phyloP scores from a whole-genome alignment of 352 stramenopile species.

The Phytophthora cryptogea region DNA sequence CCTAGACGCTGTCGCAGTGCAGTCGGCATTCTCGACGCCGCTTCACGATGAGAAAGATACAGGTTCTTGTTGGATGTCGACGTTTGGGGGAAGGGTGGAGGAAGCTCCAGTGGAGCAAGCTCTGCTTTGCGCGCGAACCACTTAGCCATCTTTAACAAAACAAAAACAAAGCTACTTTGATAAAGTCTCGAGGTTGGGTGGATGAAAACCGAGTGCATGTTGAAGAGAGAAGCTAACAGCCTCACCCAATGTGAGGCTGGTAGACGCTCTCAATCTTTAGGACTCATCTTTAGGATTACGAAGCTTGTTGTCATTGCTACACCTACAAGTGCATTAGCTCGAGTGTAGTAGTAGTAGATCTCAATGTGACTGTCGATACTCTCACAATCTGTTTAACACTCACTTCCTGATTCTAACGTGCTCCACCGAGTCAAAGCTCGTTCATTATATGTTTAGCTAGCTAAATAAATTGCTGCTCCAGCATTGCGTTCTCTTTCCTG shows the following conservation, averaged over 20 bases:
- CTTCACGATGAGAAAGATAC: conserved; percentile 36
- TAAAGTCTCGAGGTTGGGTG: conserved; percentile 19
- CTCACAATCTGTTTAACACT: conserved; percentile 27
- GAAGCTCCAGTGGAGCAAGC: not conserved
- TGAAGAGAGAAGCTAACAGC: not conserved
- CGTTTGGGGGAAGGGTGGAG: not conserved
- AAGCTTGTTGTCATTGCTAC: too few relatives aligned
- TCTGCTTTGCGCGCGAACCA: conserved; percentile 5
- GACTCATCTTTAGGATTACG: too few relatives aligned
- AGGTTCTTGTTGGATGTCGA: conserved; percentile 15
- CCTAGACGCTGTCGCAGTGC: conserved; percentile 2
- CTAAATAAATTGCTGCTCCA: conserved; percentile 30
- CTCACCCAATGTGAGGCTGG: conserved; percentile 21
- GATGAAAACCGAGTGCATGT: conserved; percentile 3
- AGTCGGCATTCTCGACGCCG: conserved; percentile 12
- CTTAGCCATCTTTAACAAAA: conserved; percentile 38
- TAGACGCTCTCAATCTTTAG: not conserved
- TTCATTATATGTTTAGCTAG: conserved; percentile 27
- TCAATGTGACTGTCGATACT: too few relatives aligned
- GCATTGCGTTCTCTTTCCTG: conserved; percentile 1
- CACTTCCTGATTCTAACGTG: conserved; percentile 9
- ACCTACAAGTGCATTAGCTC: too few relatives aligned
- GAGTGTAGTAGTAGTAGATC: too few relatives aligned
- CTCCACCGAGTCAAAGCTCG: conserved; percentile 11
- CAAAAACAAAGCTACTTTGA: conserved; percentile 38